A percentile compares a stretch with the other conserved stretches of the same genome.
These are phyloP conservation scores for Tagetes erecta DNA, from an alignment of 129 eudicot genomes.

Conservation along the genomic window DNA sequence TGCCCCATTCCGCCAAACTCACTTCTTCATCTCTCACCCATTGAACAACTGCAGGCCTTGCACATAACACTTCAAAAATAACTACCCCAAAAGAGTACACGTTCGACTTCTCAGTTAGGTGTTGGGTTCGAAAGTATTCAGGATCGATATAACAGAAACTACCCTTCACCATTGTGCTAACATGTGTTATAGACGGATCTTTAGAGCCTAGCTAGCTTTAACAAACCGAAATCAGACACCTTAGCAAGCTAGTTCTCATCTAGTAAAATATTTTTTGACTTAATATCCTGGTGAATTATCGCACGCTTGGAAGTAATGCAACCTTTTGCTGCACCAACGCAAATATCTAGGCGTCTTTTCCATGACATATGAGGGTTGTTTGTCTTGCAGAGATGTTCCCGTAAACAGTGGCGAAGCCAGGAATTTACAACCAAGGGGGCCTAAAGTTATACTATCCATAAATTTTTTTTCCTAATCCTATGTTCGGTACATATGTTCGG, in stretches of 20 bases:
- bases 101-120: conserved; percentile 54
- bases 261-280: too few relatives aligned
- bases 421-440: too few relatives aligned
- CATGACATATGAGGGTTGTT: conserved; percentile 40
- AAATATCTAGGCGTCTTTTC: conserved; percentile 48
- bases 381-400: conserved; percentile 51
- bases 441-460: too few relatives aligned
- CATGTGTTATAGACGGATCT: conserved; percentile 41
- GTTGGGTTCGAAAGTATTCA: conserved; percentile 48
- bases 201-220: conserved; percentile 47
- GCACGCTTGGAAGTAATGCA: too few relatives aligned
- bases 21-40: conserved; percentile 44
- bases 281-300: too few relatives aligned
- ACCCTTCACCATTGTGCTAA: conserved; percentile 58
- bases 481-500: too few relatives aligned
- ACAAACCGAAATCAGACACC: conserved; percentile 69
- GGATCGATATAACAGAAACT: conserved; percentile 61
- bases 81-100: conserved; percentile 69
- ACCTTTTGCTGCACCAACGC: conserved; percentile 34
- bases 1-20: conserved; percentile 52
- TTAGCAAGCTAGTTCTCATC: conserved; percentile 42
- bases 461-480: too few relatives aligned
- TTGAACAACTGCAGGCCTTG: conserved; percentile 43
- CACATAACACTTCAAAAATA: conserved; percentile 55
- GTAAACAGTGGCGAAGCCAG: too few relatives aligned